Base-by-base conservation (phyloP, 2,329 filamentous ascomycete genomes). In the Tricladium varicosporioides region DNA sequence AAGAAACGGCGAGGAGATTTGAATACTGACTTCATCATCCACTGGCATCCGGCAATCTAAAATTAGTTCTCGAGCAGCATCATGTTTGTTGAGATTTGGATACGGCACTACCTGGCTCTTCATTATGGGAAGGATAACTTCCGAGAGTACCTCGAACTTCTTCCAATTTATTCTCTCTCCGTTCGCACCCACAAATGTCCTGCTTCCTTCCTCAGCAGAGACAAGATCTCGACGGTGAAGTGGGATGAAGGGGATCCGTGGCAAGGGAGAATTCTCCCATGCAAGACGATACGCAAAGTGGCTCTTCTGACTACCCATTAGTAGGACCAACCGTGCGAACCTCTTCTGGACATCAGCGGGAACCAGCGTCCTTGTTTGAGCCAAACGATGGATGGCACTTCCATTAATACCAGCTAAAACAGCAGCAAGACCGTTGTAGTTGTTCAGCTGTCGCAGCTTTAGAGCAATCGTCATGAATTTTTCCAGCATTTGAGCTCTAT, bases 391-490 rank as follows among this genome's bases (percentile, higher is more conserved):
- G 27, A 99, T 87, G 0, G 92, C 86, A 1, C 89, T 90, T 58
- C 90, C 89, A 70, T 95, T 96, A 68, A 99, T 88, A 8, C 93
- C 94, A 5, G 94, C 93, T 57, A 99, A 83, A 36, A 99, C 85
- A 7, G 94, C 93, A n/a, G 92, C 93, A 1, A 99, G 79, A 0
- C 92, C 89, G 71, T 97, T 97, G 78, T 97, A 99, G 73, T 99
- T 97, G 77, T 97, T 97, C 60, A 96, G 76, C 69, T 92, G 87
- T 42, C 94, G 88, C 50, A 99, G 78, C 75, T 92, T 93, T 67
- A 87, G 70, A 36, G 93, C 92, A 65, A 99, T 86, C 51, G 83
- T 84, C 91, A 97, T 97, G 71, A 97, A 96, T 71, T 96, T 97
- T 71, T 97, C 93, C 54, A 99, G 76, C 75, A 94, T 93, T 61